Conservation (phyloP, 345 rosid genomes). For the Adansonia digitata region DNA sequence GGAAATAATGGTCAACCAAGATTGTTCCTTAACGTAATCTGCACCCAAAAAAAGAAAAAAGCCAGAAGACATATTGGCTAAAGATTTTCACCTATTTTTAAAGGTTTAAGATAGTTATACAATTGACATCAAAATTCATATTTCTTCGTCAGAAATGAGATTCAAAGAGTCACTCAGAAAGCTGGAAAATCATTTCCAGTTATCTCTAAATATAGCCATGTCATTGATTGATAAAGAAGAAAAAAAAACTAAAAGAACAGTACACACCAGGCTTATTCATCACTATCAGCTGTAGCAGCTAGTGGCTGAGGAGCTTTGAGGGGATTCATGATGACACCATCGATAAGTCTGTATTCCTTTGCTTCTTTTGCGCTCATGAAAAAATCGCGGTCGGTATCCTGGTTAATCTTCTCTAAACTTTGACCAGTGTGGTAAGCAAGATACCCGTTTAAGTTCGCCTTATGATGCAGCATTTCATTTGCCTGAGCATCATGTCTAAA, state of each 20-base stretch:
- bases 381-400: conserved; percentile 93
- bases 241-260: background rate
- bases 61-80: background rate
- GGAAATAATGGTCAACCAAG: background rate
- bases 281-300: conserved; percentile 38
- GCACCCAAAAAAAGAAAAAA: too few species aligned
- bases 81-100: conserved; percentile 1
- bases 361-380: conserved; percentile 98
- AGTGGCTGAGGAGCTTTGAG: conserved; percentile 79
- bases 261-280: conserved; percentile 10
- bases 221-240: conserved; percentile 7
- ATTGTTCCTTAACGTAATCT: too few species aligned
- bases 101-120: background rate
- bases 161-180: background rate
- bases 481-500: conserved; percentile 44
- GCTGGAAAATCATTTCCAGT: conserved; percentile 9
- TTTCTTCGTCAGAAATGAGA: background rate
- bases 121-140: background rate
- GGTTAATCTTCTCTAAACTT: conserved; percentile 69
- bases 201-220: conserved; percentile 5
- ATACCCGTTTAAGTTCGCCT: conserved; percentile 83
- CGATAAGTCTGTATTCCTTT: conserved; percentile 85
- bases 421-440: conserved; percentile 94
- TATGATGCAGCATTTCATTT: conserved; percentile 93
- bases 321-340: conserved; percentile 83